A percentile compares a stretch with the other conserved stretches of the same genome.
Conservation (phyloP, 2,329 filamentous ascomycete species). For the Alternaria atra region DNA sequence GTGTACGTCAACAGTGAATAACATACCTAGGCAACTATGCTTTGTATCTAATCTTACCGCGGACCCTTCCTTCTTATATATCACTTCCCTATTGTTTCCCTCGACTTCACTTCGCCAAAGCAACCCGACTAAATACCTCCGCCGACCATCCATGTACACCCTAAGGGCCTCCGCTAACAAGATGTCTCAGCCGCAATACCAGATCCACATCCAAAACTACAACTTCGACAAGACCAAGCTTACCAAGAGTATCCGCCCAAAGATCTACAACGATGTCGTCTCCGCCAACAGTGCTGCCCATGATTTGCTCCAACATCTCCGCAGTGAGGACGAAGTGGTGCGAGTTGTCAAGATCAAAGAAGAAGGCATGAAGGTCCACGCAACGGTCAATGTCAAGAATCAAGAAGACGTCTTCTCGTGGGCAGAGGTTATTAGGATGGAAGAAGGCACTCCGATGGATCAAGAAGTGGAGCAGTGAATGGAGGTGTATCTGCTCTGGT, state of each 20-base stretch:
- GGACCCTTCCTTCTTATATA: no score
- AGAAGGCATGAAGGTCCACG: not conserved
- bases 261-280: not conserved
- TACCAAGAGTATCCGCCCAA: not conserved
- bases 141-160: not conserved
- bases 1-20: no score
- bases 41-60: no score
- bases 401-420: not conserved
- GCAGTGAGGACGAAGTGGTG: not conserved
- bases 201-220: not conserved
- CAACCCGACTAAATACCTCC: not conserved
- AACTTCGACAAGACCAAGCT: conserved; percentile 1
- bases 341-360: not conserved
- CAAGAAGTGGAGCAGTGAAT: not conserved
- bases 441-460: not conserved
- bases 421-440: not conserved
- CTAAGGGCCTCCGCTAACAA: not conserved
- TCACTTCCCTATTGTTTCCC: not conserved
- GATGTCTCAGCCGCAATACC: not conserved
- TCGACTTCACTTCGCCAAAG: not conserved
- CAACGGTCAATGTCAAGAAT: not conserved
- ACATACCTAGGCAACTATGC: no score
- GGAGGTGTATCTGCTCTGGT: not conserved
- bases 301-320: not conserved
- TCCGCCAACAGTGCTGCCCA: not conserved